Conservation (phyloP, 2,329 filamentous ascomycete species). For the Sordariomycetes sp. region DNA sequence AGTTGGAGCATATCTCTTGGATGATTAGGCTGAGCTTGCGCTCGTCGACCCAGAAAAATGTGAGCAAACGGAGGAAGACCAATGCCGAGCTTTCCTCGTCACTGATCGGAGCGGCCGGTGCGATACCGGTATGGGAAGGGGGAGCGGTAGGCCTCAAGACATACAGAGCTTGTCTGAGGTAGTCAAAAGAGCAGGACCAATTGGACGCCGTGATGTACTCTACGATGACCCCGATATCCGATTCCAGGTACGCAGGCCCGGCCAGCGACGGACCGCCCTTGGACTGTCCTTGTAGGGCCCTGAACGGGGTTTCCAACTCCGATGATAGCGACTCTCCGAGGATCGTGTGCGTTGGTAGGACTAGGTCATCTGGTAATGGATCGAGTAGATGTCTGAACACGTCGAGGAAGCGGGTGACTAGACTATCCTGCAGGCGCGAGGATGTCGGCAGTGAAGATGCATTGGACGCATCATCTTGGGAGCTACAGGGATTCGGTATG, state of each 20-base stretch:
- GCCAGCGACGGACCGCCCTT: slow-evolving; percentile 19
- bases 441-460: slow-evolving; percentile 11
- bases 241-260: slow-evolving; percentile 30
- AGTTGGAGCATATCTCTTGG: slow-evolving; percentile 53
- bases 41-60: slow-evolving; percentile 51
- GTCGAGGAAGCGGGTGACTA: slow-evolving; percentile 43
- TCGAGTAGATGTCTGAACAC: slow-evolving; percentile 41
- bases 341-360: slow-evolving; percentile 41
- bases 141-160: slow-evolving; percentile 28
- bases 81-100: slow-evolving; percentile 40
- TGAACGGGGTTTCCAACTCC: not conserved
- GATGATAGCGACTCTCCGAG: slow-evolving; percentile 18
- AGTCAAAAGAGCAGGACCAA: slow-evolving; percentile 47
- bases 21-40: slow-evolving; percentile 47
- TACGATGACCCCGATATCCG: slow-evolving; percentile 39
- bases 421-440: slow-evolving; percentile 29
- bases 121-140: not conserved
- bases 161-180: slow-evolving; percentile 38
- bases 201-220: slow-evolving; percentile 54
- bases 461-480: slow-evolving; percentile 1
- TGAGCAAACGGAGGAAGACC: slow-evolving; percentile 42
- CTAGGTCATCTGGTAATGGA: slow-evolving; percentile 43
- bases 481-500: not conserved
- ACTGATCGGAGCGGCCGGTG: slow-evolving; percentile 14
- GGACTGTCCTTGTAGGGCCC: not conserved